Percentiles rank a stretch among this genome's conserved stretches.
These are phyloP conservation scores for Isabelozyma pseudorhagii DNA, from an alignment of 805 yeast species.

Conservation along the genomic window DNA sequence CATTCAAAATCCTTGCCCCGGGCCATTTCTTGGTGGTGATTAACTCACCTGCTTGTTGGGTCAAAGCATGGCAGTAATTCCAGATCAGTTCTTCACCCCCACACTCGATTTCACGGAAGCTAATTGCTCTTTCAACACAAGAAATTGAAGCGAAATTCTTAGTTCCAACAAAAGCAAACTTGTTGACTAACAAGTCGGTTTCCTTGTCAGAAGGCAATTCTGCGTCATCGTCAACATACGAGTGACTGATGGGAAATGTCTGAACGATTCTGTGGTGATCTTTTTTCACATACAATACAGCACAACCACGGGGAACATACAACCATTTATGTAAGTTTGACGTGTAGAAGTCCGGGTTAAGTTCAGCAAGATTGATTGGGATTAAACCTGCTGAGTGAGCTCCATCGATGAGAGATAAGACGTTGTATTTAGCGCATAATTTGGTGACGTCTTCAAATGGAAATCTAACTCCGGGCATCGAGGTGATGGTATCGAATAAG, in stretches of 20 bases:
- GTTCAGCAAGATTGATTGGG: slow-evolving; percentile 36
- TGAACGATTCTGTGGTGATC: slow-evolving; percentile 49
- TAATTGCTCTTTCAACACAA: slow-evolving; percentile 46
- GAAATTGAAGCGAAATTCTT: slow-evolving; percentile 41
- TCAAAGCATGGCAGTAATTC: slow-evolving; percentile 46
- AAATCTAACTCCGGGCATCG: slow-evolving; percentile 59
- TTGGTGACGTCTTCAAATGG: slow-evolving; percentile 52
- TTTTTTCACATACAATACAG: slow-evolving; percentile 55
- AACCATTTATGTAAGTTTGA: slow-evolving; percentile 73
- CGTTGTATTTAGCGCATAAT: slow-evolving; percentile 44
- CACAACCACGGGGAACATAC: slow-evolving; percentile 55
- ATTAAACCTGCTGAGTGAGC: slow-evolving; percentile 66
- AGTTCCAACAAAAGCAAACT: slow-evolving; percentile 53
- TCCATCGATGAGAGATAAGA: slow-evolving; percentile 63
- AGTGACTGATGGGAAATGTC: slow-evolving; percentile 56
- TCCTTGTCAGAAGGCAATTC: slow-evolving; percentile 16
- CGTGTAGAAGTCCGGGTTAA: slow-evolving; percentile 58
- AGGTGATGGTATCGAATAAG: slow-evolving; percentile 55
- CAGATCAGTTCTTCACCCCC: slow-evolving; percentile 59
- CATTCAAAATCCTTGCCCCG: slow-evolving; percentile 34
- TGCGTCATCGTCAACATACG: slow-evolving; percentile 34
- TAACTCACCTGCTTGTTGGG: slow-evolving; percentile 38
- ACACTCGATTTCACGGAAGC: slow-evolving; percentile 50
- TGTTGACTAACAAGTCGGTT: slow-evolving; percentile 32
- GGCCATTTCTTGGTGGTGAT: slow-evolving; percentile 34